A percentile compares a stretch with the other conserved stretches of the same genome.
These are phyloP conservation scores for Neobulgaria alba DNA, from an alignment of 2,329 filamentous ascomycete genomes.

Conservation along the genomic window DNA sequence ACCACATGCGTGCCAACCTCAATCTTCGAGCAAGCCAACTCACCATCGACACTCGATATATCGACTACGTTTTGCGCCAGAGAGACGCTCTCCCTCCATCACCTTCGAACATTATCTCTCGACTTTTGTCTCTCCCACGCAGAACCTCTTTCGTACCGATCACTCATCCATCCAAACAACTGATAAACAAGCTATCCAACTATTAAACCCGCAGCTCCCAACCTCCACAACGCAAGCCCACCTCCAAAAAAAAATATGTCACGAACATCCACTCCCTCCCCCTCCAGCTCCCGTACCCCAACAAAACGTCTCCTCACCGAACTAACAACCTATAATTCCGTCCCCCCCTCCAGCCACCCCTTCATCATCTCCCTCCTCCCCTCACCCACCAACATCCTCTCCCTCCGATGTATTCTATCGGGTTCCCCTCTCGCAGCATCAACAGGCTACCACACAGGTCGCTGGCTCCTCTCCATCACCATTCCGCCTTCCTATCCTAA, in stretches of 20 bases:
- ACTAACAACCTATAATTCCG: neutral
- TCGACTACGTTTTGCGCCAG: too few relatives aligned
- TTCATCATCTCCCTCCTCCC: constrained; percentile 41
- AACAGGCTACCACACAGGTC: constrained; percentile 42
- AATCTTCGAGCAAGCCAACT: too few relatives aligned
- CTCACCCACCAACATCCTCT: constrained; percentile 57
- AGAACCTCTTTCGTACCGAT: neutral
- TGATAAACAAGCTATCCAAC: neutral
- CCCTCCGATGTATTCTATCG: too few relatives aligned
- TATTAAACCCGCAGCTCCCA: neutral
- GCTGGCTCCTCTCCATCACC: constrained; percentile 72
- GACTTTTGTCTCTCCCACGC: neutral
- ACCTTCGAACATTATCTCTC: neutral
- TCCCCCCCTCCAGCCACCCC: constrained; percentile 16
- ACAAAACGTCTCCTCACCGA: neutral
- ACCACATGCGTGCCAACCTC: neutral
- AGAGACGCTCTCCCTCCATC: too few relatives aligned
- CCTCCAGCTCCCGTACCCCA: neutral
- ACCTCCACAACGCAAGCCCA: too few relatives aligned
- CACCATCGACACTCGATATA: neutral
- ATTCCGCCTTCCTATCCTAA: constrained; percentile 75
- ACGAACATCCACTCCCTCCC: neutral
- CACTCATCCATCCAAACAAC: neutral
- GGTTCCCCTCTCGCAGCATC: constrained; percentile 29
- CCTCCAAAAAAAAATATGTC: too few relatives aligned